Conservation (phyloP, 805 yeast genomes). For the Suhomyces pyralidae region DNA sequence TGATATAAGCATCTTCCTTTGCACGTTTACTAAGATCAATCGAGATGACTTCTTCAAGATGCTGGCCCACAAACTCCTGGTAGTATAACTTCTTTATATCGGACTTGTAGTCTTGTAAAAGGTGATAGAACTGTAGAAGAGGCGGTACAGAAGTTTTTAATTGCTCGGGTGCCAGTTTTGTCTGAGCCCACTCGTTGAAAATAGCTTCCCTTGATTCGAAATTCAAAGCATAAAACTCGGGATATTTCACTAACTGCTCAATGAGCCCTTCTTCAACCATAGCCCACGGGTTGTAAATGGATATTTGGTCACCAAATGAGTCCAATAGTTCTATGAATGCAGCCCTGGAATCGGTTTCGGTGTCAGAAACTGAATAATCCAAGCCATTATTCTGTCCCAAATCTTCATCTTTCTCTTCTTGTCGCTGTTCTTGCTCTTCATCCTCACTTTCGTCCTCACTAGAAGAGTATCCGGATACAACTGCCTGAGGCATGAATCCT, state of each 20-base stretch:
- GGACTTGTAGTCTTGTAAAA: conserved; percentile 28
- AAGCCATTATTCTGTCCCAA: conserved; percentile 4
- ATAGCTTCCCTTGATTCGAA: conserved; percentile 18
- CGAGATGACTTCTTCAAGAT: conserved; percentile 12
- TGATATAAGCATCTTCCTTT: conserved; percentile 23
- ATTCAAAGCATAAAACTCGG: conserved; percentile 27
- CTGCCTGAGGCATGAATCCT: conserved; percentile 14
- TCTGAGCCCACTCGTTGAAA: conserved; percentile 25
- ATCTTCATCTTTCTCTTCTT: conserved; percentile 1
- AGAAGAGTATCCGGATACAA: conserved; percentile 22
- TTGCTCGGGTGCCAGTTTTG: background rate
- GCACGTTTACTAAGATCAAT: conserved; percentile 14
- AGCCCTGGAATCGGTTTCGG: conserved; percentile 1
- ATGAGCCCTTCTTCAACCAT: conserved; percentile 36
- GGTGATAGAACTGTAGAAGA: conserved; percentile 17
- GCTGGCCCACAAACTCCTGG: conserved; percentile 23
- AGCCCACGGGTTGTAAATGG: conserved; percentile 37
- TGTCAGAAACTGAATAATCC: conserved; percentile 8
- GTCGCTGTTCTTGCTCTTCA: conserved; percentile 4
- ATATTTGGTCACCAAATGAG: conserved; percentile 19
- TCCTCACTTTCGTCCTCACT: conserved; percentile 20
- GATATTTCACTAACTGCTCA: conserved; percentile 21
- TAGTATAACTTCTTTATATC: conserved; percentile 26
- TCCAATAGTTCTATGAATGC: conserved; percentile 28
- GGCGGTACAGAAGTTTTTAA: conserved; percentile 10